Conservation (phyloP, 768 basidiomycete species). For the Tulasnella sp. region DNA sequence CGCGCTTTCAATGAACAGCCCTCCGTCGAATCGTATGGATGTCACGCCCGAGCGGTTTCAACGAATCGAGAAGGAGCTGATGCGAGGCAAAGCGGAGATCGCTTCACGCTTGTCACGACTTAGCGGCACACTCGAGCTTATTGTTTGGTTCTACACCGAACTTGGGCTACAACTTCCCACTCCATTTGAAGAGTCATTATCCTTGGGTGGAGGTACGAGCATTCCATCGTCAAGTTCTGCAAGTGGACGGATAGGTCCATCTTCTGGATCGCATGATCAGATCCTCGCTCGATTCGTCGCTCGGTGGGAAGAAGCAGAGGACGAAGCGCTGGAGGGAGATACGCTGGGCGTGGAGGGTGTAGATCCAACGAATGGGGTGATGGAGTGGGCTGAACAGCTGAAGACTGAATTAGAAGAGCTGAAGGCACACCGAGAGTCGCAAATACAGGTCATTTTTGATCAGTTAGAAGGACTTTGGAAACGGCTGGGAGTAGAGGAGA, state of each 20-base stretch:
- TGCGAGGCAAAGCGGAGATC: slow-evolving; percentile 76
- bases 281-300: slow-evolving; percentile 54
- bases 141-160: slow-evolving; percentile 74
- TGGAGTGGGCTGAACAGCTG: slow-evolving; percentile 55
- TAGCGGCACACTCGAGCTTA: slow-evolving; percentile 53
- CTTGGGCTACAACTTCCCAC: slow-evolving; percentile 52
- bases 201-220: neutral
- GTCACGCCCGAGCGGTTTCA: slow-evolving; percentile 73
- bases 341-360: slow-evolving; percentile 57
- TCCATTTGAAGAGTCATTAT: slow-evolving; percentile 21
- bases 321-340: slow-evolving; percentile 34
- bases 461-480: slow-evolving; percentile 86
- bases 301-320: slow-evolving; percentile 47
- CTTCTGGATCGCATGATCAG: slow-evolving; percentile 20
- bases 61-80: slow-evolving; percentile 72
- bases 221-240: neutral
- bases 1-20: slow-evolving; percentile 6
- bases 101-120: slow-evolving; percentile 59
- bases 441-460: slow-evolving; percentile 91
- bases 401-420: slow-evolving; percentile 53
- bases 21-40: slow-evolving; percentile 31
- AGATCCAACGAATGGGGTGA: slow-evolving; percentile 64
- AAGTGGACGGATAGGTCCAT: neutral
- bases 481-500: slow-evolving; percentile 66
- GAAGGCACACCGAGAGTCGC: slow-evolving; percentile 62